Percentiles rank a stretch among this genome's conserved stretches.
Conservation (phyloP, 495 filamentous ascomycete genomes). For the Aspergillus coremiiformis region DNA sequence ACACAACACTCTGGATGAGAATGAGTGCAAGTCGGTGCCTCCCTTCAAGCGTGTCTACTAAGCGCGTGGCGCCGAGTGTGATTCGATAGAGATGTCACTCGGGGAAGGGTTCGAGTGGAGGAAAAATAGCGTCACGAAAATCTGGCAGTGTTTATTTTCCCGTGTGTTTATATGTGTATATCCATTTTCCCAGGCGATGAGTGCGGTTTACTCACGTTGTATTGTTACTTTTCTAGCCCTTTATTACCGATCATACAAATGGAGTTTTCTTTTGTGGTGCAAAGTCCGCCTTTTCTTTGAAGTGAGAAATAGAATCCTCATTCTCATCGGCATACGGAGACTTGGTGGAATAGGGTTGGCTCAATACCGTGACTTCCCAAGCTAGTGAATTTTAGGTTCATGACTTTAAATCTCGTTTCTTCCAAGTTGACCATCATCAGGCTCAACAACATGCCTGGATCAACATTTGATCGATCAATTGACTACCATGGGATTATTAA, state of each 20-base stretch:
- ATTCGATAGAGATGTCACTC: neutral
- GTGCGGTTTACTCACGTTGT: conserved; percentile 37
- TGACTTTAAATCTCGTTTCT: neutral
- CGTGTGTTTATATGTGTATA: conserved; percentile 42
- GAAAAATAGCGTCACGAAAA: conserved; percentile 32
- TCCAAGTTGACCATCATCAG: neutral
- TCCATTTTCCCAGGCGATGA: conserved; percentile 40
- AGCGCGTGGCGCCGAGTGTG: neutral
- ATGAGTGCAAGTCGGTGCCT: conserved; percentile 80
- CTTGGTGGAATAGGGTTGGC: neutral
- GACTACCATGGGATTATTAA: neutral
- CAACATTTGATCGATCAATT: neutral
- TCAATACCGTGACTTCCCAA: neutral
- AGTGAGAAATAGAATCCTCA: neutral
- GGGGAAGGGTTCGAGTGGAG: neutral
- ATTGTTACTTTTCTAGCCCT: conserved; percentile 36
- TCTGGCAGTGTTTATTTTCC: conserved; percentile 33
- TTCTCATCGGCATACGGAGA: neutral
- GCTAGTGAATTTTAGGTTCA: neutral
- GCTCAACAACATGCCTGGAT: neutral
- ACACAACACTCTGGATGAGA: conserved; percentile 73
- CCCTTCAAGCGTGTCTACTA: conserved; percentile 85
- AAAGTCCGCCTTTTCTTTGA: neutral
- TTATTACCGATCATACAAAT: conserved; percentile 28
- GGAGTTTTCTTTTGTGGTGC: conserved; percentile 16